A percentile compares a stretch with the other conserved stretches of the same genome.
Conservation (phyloP, 371 early-diverging fungal genomes). For the Umbelopsis sp. region DNA sequence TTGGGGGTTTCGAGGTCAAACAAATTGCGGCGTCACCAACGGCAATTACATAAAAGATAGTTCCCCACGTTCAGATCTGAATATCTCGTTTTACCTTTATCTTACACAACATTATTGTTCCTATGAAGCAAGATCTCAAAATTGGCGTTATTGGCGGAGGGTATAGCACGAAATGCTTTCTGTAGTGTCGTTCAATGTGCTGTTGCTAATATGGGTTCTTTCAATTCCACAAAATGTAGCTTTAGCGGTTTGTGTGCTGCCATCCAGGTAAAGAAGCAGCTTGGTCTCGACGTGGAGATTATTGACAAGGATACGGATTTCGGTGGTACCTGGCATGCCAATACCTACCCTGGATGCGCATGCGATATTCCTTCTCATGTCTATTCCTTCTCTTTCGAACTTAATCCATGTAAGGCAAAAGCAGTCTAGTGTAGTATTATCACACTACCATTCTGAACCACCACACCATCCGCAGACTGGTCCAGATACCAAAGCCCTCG, state of each 20-base stretch:
- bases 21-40: not conserved
- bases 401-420: slow-evolving; percentile 38
- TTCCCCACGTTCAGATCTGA: not conserved
- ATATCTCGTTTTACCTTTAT: not conserved
- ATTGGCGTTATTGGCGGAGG: slow-evolving; percentile 33
- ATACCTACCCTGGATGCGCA: slow-evolving; percentile 64
- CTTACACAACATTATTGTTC: not conserved
- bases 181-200: too few relatives aligned
- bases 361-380: slow-evolving; percentile 64
- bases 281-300: slow-evolving; percentile 47
- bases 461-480: slow-evolving; percentile 47
- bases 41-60: not conserved
- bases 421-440: not conserved
- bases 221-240: slow-evolving; percentile 26
- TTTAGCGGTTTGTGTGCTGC: slow-evolving; percentile 65
- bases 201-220: too few relatives aligned
- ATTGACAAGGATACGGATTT: slow-evolving; percentile 59
- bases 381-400: slow-evolving; percentile 55
- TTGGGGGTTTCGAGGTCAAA: too few relatives aligned
- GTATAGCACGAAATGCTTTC: slow-evolving; percentile 9
- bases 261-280: slow-evolving; percentile 52
- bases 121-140: slow-evolving; percentile 5
- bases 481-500: slow-evolving; percentile 41
- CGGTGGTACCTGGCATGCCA: slow-evolving; percentile 68
- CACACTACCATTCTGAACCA: not conserved